Evolutionary conservation across 1,284 basidiomycete species (phyloP).

Genomic region (Cutaneotrichosporon daszewskae): DNA sequence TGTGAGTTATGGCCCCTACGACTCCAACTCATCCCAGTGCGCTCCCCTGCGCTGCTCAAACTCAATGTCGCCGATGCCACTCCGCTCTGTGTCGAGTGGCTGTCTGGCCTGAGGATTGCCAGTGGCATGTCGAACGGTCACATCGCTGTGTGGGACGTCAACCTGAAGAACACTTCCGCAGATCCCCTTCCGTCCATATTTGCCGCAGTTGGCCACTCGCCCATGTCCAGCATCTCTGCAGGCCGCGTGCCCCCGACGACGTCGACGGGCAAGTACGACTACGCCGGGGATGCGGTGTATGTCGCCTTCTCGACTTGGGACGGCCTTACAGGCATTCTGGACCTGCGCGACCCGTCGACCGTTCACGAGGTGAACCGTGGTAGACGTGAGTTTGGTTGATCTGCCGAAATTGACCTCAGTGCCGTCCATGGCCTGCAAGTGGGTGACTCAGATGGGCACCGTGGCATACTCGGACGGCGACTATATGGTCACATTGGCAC

Average conservation of each 20-base stretch:
- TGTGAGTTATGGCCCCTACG: constrained; percentile 31
- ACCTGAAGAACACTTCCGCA: constrained; percentile 32
- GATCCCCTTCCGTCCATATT: constrained; percentile 29
- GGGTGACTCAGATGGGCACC: constrained; percentile 28
- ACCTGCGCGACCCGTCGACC: constrained; percentile 28
- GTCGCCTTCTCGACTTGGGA: constrained; percentile 29
- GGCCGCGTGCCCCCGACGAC: constrained; percentile 25
- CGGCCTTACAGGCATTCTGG: constrained; percentile 26
- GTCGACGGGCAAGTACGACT: constrained; percentile 16
- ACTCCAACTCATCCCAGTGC: constrained; percentile 51
- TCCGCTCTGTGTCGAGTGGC: constrained; percentile 76
- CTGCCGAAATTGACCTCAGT: constrained; percentile 19
- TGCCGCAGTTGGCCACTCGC: constrained; percentile 18
- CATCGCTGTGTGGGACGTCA: constrained; percentile 64
- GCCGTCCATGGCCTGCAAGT: constrained; percentile 30
- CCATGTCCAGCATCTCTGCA: constrained; percentile 25
- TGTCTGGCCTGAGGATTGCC: constrained; percentile 69
- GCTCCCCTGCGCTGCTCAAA: constrained; percentile 57
- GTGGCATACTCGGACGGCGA: constrained; percentile 39
- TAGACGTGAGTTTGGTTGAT: constrained; percentile 22
- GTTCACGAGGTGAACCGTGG: constrained; percentile 23
- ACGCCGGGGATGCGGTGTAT: constrained; percentile 25
- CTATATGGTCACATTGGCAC: constrained; percentile 26
- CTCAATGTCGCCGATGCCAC: constrained; percentile 66
- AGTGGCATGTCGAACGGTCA: constrained; percentile 73